Conservation (phyloP, 352 stramenopile species). For the Thraustochytrium sp. region DNA sequence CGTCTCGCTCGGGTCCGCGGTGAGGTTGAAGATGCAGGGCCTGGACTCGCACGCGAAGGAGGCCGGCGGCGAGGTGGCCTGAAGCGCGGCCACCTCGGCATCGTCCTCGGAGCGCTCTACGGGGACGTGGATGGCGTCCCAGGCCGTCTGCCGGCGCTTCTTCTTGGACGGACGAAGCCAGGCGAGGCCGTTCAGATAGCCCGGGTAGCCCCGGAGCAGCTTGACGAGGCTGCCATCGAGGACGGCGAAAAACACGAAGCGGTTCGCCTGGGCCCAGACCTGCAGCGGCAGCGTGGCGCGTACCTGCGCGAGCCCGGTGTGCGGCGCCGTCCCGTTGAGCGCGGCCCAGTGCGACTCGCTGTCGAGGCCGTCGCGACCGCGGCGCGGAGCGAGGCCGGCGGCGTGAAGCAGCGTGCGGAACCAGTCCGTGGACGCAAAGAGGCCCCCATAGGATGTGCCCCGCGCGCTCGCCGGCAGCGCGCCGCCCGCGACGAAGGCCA, state of each 20-base stretch:
- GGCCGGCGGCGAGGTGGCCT: neutral
- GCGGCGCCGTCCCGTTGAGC: no score
- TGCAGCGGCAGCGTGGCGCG: constrained; percentile 6
- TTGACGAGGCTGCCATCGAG: neutral
- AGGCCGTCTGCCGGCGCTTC: neutral
- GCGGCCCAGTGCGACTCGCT: neutral
- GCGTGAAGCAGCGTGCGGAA: neutral
- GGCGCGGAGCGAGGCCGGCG: neutral
- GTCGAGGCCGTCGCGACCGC: neutral
- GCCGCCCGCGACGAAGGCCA: neutral
- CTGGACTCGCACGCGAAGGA: constrained; percentile 9
- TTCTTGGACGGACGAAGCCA: neutral
- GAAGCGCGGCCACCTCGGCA: neutral
- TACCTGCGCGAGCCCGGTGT: no score
- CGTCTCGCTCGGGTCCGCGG: constrained; percentile 48
- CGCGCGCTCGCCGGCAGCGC: neutral
- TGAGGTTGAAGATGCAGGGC: constrained; percentile 54
- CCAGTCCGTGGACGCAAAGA: constrained; percentile 1
- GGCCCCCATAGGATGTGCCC: neutral
- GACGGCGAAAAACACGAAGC: neutral
- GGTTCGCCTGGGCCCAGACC: neutral
- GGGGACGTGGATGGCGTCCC: neutral
- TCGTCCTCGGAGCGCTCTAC: neutral
- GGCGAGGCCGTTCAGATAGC: neutral
- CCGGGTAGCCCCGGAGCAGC: neutral